phyloP scores from a whole-genome alignment of 1,139 yeast species.

The Nakaseomyces bracarensis region DNA sequence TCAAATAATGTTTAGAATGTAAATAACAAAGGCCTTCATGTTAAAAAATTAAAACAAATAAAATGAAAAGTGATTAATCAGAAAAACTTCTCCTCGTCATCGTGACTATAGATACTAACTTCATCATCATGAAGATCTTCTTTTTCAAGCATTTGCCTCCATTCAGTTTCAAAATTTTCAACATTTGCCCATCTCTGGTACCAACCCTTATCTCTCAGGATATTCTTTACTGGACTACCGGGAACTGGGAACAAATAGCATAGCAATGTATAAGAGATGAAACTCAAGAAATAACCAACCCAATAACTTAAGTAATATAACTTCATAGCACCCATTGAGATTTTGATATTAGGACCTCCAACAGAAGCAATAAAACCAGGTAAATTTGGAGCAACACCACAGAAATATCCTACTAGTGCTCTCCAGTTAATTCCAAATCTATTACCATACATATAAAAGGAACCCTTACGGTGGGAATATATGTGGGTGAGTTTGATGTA shows the following conservation, averaged over 20 bases:
- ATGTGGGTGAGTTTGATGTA: slow-evolving; percentile 55
- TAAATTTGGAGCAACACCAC: slow-evolving; percentile 74
- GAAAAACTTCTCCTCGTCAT: slow-evolving; percentile 17
- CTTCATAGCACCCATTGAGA: slow-evolving; percentile 53
- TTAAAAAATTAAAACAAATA: too few species aligned
- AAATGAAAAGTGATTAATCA: slow-evolving; percentile 6
- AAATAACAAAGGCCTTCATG: too few species aligned
- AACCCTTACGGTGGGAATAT: slow-evolving; percentile 40
- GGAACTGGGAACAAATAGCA: slow-evolving; percentile 50
- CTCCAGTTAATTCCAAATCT: slow-evolving; percentile 72
- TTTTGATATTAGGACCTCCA: slow-evolving; percentile 55
- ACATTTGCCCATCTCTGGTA: slow-evolving; percentile 51
- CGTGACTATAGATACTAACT: slow-evolving; percentile 19
- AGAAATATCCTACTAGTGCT: slow-evolving; percentile 59
- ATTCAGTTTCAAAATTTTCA: slow-evolving; percentile 49
- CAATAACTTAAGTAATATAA: slow-evolving; percentile 68
- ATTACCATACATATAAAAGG: slow-evolving; percentile 51
- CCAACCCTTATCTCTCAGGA: slow-evolving; percentile 51
- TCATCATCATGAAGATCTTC: slow-evolving; percentile 19
- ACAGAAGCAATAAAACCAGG: slow-evolving; percentile 85
- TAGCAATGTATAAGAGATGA: slow-evolving; percentile 42
- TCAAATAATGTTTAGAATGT: background rate
- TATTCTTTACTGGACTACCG: slow-evolving; percentile 46
- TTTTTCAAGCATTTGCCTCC: slow-evolving; percentile 20
- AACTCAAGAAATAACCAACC: slow-evolving; percentile 60